Evolutionary conservation across 1,284 basidiomycete species (phyloP).

Genomic region (Melampsora larici-populina): DNA sequence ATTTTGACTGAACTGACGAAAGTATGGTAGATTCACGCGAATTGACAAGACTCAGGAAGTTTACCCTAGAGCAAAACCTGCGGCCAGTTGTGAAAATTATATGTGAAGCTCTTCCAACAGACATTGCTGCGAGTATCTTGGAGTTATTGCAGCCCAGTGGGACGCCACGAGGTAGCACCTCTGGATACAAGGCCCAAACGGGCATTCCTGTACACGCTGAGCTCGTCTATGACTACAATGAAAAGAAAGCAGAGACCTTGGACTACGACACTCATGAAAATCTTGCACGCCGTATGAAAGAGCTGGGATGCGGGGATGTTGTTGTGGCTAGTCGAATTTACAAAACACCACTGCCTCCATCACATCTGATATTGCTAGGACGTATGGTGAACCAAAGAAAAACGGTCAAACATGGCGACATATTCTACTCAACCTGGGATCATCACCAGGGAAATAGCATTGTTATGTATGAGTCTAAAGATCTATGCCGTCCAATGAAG

Average conservation of each 20-base stretch:
- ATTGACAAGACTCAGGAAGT: too few species aligned
- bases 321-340: slow-evolving; percentile 7
- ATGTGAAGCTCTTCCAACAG: slow-evolving; percentile 10
- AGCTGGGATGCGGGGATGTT: not conserved
- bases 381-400: too few species aligned
- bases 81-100: not conserved
- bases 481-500: not conserved
- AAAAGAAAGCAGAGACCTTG: not conserved
- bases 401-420: too few species aligned
- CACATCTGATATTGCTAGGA: not conserved
- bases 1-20: not conserved
- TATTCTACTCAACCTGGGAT: too few species aligned
- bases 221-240: not conserved
- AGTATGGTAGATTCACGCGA: not conserved
- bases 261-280: slow-evolving; percentile 1
- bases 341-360: not conserved
- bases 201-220: not conserved
- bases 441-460: slow-evolving; percentile 11
- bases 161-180: not conserved
- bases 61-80: not conserved
- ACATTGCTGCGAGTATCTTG: not conserved
- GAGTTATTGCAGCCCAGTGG: slow-evolving; percentile 12
- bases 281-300: too few species aligned
- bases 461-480: not conserved
- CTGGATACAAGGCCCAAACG: not conserved